Percentiles rank a stretch among this genome's conserved stretches.
These are phyloP conservation scores for Dichotomopilus funicola DNA, from an alignment of 2,329 filamentous ascomycete genomes.

Conservation along the genomic window DNA sequence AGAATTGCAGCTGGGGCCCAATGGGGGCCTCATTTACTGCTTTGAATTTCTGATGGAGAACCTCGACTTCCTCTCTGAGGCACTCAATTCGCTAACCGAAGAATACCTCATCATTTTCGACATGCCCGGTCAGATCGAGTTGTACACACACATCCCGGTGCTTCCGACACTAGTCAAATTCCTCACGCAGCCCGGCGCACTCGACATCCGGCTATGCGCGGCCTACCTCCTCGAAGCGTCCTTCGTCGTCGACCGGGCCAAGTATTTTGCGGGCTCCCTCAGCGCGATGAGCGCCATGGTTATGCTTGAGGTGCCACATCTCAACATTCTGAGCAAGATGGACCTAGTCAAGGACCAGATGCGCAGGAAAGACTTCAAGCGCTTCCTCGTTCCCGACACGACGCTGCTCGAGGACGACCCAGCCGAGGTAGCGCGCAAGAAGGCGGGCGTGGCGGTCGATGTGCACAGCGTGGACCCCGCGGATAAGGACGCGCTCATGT, in stretches of 20 bases:
- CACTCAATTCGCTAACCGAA: slow-evolving; percentile 78
- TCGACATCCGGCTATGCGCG: slow-evolving; percentile 89
- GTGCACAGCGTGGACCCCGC: slow-evolving; percentile 54
- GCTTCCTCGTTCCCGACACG: slow-evolving; percentile 82
- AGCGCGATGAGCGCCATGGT: slow-evolving; percentile 99
- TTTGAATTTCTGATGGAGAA: slow-evolving; percentile 95
- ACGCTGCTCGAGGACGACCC: slow-evolving; percentile 76
- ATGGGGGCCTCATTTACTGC: slow-evolving; percentile 90
- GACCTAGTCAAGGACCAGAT: slow-evolving; percentile 89
- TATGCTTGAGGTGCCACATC: slow-evolving; percentile 93
- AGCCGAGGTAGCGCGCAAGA: slow-evolving; percentile 41
- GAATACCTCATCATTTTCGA: slow-evolving; percentile 98
- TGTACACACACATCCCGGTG: slow-evolving; percentile 95
- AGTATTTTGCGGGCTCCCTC: slow-evolving; percentile 93
- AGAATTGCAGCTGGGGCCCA: slow-evolving; percentile 82
- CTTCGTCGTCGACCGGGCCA: slow-evolving; percentile 90
- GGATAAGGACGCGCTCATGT: slow-evolving; percentile 66
- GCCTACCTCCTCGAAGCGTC: slow-evolving; percentile 92
- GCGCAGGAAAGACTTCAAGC: slow-evolving; percentile 78
- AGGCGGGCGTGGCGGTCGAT: slow-evolving; percentile 38
- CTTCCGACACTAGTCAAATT: slow-evolving; percentile 78
- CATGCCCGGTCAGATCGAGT: slow-evolving; percentile 97
- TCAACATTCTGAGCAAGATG: slow-evolving; percentile 98
- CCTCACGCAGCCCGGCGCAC: slow-evolving; percentile 67
- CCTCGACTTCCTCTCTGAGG: slow-evolving; percentile 82